phyloP scores from a whole-genome alignment of 2,329 filamentous ascomycete species.

The Aureobasidium sp. region DNA sequence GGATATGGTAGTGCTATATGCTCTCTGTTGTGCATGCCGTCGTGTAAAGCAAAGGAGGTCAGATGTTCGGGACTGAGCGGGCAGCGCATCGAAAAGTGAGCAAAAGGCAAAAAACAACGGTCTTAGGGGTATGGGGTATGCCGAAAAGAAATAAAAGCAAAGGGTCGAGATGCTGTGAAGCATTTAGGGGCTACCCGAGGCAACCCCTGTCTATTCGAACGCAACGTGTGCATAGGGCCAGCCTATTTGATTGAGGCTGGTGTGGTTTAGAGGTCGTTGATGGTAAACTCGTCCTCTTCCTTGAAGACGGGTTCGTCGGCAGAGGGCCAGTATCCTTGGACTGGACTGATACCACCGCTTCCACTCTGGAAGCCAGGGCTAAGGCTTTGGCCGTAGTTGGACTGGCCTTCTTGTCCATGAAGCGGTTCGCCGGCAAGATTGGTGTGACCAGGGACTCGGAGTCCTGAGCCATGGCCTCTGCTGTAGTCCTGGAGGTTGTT shows the following conservation, averaged over 20 bases:
- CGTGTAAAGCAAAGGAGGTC: slow-evolving; percentile 5
- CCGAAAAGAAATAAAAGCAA: slow-evolving; percentile 8
- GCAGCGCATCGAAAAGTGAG: neutral
- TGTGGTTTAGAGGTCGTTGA: slow-evolving; percentile 1
- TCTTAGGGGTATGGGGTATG: slow-evolving; percentile 10
- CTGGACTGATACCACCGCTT: slow-evolving; percentile 51
- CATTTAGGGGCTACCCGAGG: neutral
- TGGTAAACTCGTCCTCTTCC: slow-evolving; percentile 80
- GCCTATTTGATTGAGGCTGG: neutral
- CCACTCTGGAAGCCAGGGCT: slow-evolving; percentile 53
- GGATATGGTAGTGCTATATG: neutral
- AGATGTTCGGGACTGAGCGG: neutral
- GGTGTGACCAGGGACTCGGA: slow-evolving; percentile 88
- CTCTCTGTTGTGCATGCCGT: slow-evolving; percentile 6
- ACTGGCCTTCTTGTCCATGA: slow-evolving; percentile 40
- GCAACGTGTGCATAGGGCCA: neutral
- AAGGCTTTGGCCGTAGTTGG: slow-evolving; percentile 32
- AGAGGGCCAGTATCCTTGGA: slow-evolving; percentile 45
- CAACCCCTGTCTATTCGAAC: slow-evolving; percentile 4
- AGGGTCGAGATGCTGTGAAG: slow-evolving; percentile 14
- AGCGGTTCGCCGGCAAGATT: slow-evolving; percentile 79
- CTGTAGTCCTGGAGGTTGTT: slow-evolving; percentile 52
- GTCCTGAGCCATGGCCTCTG: slow-evolving; percentile 71
- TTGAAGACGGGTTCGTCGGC: slow-evolving; percentile 59
- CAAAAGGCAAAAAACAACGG: slow-evolving; percentile 6